A percentile compares a stretch with the other conserved stretches of the same genome.
phyloP scores from a whole-genome alignment of 768 basidiomycete species.

The Coprinopsis sp. region DNA sequence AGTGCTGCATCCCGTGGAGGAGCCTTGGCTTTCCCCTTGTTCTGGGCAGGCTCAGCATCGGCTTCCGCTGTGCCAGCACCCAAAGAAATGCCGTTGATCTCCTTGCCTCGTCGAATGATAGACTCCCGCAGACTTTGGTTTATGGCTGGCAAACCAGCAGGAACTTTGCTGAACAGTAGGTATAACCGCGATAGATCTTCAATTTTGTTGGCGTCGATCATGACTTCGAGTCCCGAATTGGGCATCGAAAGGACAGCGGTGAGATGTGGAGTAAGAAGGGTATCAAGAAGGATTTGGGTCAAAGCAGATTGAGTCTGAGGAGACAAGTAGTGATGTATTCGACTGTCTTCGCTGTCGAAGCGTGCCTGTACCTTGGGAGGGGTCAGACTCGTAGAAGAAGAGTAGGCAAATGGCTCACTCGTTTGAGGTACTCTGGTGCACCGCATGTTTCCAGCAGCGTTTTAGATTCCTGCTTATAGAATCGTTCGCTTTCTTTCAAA shows the following conservation, averaged over 20 bases:
- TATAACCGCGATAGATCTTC: slow-evolving; percentile 79
- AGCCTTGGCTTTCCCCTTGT: slow-evolving; percentile 45
- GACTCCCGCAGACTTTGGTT: slow-evolving; percentile 68
- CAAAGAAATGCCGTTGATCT: slow-evolving; percentile 66
- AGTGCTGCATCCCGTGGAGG: slow-evolving; percentile 35
- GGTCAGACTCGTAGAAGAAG: background rate
- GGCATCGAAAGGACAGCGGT: slow-evolving; percentile 70
- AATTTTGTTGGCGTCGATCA: slow-evolving; percentile 78
- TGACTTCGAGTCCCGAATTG: slow-evolving; percentile 78
- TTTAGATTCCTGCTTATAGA: slow-evolving; percentile 74
- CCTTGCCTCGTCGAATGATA: slow-evolving; percentile 66
- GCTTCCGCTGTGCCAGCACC: slow-evolving; percentile 26
- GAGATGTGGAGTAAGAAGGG: slow-evolving; percentile 77
- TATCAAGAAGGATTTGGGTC: slow-evolving; percentile 67
- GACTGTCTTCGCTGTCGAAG: slow-evolving; percentile 76
- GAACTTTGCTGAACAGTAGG: slow-evolving; percentile 64
- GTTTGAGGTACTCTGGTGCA: slow-evolving; percentile 74
- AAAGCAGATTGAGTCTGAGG: slow-evolving; percentile 67
- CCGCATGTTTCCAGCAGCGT: slow-evolving; percentile 69
- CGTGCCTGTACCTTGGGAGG: slow-evolving; percentile 50
- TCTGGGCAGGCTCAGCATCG: slow-evolving; percentile 28
- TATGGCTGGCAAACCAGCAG: slow-evolving; percentile 59
- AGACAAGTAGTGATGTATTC: slow-evolving; percentile 83
- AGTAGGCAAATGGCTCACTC: slow-evolving; percentile 44
- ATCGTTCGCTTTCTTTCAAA: slow-evolving; percentile 69